Evolutionary conservation across 208 protist species (phyloP), one percentile per base, ranked within the genome.

Genomic region (Trypanosoma scelopori): DNA sequence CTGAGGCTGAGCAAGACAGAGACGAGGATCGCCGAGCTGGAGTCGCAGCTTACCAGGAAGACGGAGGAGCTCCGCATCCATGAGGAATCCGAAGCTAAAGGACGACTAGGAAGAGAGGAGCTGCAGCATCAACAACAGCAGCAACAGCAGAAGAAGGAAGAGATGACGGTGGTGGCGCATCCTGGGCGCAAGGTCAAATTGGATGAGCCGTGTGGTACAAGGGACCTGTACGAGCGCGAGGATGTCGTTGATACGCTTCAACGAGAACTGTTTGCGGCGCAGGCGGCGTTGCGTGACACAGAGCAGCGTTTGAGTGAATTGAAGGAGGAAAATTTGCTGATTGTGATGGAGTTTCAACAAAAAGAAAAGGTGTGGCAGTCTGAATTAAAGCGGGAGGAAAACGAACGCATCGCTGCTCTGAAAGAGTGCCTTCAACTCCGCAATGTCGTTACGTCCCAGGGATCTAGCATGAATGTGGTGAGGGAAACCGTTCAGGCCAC

Each of bases 341-440:
- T 78, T 37, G 76, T 74, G 11, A 63, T 66, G 30, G 81, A 87
- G 56, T 86, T 84, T 58, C 72, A 84, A 39, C 47, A 69, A 13
- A 61, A 71, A 48, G 83, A 89, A 65, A 73, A 65, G 49, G 69
- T 69, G 55, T 85, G 83, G 79, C 83, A 85, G 57, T 52, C 59
- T 58, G 63, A 65, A 41, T 61, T 89, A 52, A 72, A 50, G 66
- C 28, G 37, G 23, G 39, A 51, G 41, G 37, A 28, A 6, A n/a
- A 57, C 20, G 51, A 56, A 18, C 32, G 30, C 16, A n/a, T 50
- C 0, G 23, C 27, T 3, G 23, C 47, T 16, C 5, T 53, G 1
- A 20, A 64, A 20, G 56, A 76, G 37, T 74, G 51, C 49, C 18
- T 47, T 30, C 37, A 52, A 35, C 68, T 74, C 22, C 58, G 53